Conservation (phyloP, 768 basidiomycete genomes). For the Leucogyrophana mollusca region DNA sequence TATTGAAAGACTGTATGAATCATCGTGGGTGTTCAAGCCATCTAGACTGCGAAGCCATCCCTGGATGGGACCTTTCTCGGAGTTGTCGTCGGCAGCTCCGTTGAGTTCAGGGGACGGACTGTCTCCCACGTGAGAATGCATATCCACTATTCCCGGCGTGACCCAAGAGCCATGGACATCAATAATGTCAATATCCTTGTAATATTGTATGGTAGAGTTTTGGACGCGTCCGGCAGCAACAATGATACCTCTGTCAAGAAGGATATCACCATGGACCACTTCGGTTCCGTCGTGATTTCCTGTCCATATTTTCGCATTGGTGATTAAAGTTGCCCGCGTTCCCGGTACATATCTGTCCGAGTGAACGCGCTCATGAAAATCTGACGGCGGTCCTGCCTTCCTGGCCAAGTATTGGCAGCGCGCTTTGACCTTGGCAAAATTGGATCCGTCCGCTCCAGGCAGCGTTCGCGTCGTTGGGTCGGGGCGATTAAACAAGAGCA, state of each 20-base stretch:
- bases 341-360: slow-evolving; percentile 71
- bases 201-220: slow-evolving; percentile 25
- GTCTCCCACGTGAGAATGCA: slow-evolving; percentile 69
- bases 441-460: too few species aligned
- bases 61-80: slow-evolving; percentile 37
- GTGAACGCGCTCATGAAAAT: slow-evolving; percentile 44
- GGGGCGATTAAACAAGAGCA: background rate
- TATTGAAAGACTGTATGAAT: slow-evolving; percentile 65
- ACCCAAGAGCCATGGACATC: slow-evolving; percentile 71
- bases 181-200: slow-evolving; percentile 43
- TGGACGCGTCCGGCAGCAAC: slow-evolving; percentile 52
- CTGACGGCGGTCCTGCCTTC: slow-evolving; percentile 36
- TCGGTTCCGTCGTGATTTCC: slow-evolving; percentile 57
- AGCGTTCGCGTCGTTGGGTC: too few species aligned
- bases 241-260: slow-evolving; percentile 66
- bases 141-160: slow-evolving; percentile 67
- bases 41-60: slow-evolving; percentile 77
- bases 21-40: slow-evolving; percentile 79
- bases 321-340: slow-evolving; percentile 64
- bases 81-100: slow-evolving; percentile 57
- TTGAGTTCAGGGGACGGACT: slow-evolving; percentile 46
- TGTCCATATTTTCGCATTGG: slow-evolving; percentile 69
- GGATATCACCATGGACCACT: slow-evolving; percentile 57
- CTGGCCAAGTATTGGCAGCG: slow-evolving; percentile 4
- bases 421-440: background rate